Conservation (phyloP, 805 yeast genomes). For the Metschnikowia lunata region DNA sequence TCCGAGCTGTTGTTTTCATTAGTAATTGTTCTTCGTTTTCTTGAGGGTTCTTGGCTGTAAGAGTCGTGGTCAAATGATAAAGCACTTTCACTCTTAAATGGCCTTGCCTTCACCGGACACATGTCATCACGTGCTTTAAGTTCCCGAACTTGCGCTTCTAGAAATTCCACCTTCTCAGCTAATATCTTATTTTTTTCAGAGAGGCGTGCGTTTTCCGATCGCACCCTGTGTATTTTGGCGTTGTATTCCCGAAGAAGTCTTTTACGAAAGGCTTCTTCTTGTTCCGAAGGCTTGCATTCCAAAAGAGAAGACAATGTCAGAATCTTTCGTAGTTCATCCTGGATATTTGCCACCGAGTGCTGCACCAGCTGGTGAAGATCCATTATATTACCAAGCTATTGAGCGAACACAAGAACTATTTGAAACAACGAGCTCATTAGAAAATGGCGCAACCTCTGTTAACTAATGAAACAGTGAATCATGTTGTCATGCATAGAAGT, state of each 20-base stretch:
- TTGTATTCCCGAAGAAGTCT: conserved; percentile 15
- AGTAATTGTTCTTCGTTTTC: neutral
- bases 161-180: conserved; percentile 2
- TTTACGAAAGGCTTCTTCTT: conserved; percentile 7
- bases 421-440: neutral
- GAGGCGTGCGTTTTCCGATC: conserved; percentile 7
- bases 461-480: no score
- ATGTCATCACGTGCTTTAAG: neutral
- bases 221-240: conserved; percentile 12
- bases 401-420: neutral
- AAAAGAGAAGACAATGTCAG: conserved; percentile 9
- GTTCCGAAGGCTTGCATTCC: conserved; percentile 1
- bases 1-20: conserved; percentile 1
- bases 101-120: conserved; percentile 1
- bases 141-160: conserved; percentile 1
- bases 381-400: conserved; percentile 4
- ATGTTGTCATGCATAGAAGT: no score
- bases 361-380: conserved; percentile 12
- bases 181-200: conserved; percentile 11
- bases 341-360: conserved; percentile 15
- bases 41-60: conserved; percentile 4
- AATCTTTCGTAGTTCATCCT: conserved; percentile 13
- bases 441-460: no score
- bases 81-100: conserved; percentile 3
- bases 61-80: neutral